phyloP scores from a whole-genome alignment of 2,329 filamentous ascomycete species.

The Thelonectria olida region DNA sequence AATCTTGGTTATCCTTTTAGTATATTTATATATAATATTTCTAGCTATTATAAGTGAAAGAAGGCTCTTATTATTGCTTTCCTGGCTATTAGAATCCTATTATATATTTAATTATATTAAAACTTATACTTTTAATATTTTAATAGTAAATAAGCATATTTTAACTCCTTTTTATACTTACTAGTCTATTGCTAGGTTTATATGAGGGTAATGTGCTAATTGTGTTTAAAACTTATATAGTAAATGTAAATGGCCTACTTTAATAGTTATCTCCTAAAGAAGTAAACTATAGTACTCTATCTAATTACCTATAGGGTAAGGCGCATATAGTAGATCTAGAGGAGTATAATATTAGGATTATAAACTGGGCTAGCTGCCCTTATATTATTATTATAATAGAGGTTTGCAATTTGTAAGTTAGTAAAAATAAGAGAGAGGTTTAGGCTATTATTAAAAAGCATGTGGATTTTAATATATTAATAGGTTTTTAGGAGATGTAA shows the following conservation, averaged over 20 bases:
- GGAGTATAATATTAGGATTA: too few species aligned
- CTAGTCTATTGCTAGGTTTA: not conserved
- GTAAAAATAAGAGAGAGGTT: too few species aligned
- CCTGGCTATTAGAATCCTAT: not conserved
- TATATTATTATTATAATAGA: too few species aligned
- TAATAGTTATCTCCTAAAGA: not conserved
- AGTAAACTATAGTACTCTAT: too few species aligned
- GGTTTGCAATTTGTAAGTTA: too few species aligned
- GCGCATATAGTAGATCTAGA: too few species aligned
- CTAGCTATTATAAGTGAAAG: not conserved
- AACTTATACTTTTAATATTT: not conserved
- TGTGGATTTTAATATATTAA: too few species aligned
- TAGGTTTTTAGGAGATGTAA: too few species aligned
- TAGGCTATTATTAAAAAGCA: too few species aligned
- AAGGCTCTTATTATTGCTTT: conserved; percentile 3
- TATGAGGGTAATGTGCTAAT: not conserved
- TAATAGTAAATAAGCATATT: not conserved
- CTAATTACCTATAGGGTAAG: too few species aligned
- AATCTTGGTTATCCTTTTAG: conserved; percentile 2
- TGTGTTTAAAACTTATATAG: not conserved
- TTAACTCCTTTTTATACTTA: not conserved
- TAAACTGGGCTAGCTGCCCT: too few species aligned
- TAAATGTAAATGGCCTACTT: not conserved
- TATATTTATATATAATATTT: not conserved
- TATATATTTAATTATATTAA: not conserved